Percentiles rank a stretch among this genome's conserved stretches.
Evolutionary conservation across 2,329 filamentous ascomycete genomes (phyloP).

Genomic region (Macrophomina tecta): DNA sequence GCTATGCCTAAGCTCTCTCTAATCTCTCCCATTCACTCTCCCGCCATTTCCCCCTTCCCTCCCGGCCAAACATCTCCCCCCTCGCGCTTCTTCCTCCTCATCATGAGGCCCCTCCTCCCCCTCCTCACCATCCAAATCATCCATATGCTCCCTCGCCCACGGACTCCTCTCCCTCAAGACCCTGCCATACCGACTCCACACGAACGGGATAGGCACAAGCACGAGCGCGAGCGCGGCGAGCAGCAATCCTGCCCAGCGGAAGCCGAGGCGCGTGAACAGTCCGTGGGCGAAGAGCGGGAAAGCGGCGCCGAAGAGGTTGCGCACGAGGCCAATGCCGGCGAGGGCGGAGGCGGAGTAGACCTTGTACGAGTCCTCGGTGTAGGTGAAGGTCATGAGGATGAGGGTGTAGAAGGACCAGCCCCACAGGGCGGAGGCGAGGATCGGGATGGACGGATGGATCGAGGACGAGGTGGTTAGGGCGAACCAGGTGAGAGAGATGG

Average conservation of each 20-base stretch:
- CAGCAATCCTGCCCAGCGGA: conserved; percentile 40
- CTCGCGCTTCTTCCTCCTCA: neutral
- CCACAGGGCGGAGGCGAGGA: conserved; percentile 57
- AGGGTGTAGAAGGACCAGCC: conserved; percentile 59
- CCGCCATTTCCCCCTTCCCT: no score
- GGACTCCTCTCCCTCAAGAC: conserved; percentile 45
- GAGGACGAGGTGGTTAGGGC: conserved; percentile 24
- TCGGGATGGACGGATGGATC: conserved; percentile 51
- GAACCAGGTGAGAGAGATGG: conserved; percentile 32
- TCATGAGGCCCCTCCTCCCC: neutral
- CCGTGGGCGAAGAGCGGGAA: conserved; percentile 42
- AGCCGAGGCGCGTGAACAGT: conserved; percentile 40
- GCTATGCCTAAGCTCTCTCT: no score
- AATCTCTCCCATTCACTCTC: no score
- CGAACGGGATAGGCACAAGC: conserved; percentile 42
- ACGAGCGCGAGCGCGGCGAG: conserved; percentile 38
- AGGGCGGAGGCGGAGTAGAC: conserved; percentile 51
- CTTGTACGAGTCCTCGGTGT: conserved; percentile 57
- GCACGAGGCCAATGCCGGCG: conserved; percentile 48
- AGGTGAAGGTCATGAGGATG: conserved; percentile 57
- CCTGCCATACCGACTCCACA: conserved; percentile 43
- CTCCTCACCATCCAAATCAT: conserved; percentile 30
- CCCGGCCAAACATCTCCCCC: no score
- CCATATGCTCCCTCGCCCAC: conserved; percentile 47
- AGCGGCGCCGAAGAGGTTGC: conserved; percentile 45